phyloP scores from a whole-genome alignment of 176 grass and related monocot species.

The Metroxylon sagu region DNA sequence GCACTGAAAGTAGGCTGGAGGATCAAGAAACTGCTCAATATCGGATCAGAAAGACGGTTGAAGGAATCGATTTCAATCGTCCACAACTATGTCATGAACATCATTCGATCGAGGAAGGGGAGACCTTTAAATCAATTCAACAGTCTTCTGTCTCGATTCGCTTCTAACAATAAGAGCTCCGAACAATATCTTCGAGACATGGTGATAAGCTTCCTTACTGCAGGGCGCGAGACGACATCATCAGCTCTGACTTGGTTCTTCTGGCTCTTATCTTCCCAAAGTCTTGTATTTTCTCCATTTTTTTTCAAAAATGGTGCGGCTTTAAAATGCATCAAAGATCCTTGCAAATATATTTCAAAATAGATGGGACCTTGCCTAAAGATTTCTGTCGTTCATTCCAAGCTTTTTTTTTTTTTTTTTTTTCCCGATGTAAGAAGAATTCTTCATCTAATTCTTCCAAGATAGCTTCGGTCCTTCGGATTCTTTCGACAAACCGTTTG shows the following conservation, averaged over 20 bases:
- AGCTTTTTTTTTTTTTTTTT: too few relatives aligned
- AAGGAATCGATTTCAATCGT: constrained; percentile 24
- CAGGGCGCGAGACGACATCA: constrained; percentile 26
- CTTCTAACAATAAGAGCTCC: constrained; percentile 1
- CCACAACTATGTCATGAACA: constrained; percentile 29
- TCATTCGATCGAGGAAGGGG: constrained; percentile 28
- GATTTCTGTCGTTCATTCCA: too few relatives aligned
- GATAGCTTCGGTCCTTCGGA: too few relatives aligned
- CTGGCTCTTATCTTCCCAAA: constrained; percentile 21
- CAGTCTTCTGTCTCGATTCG: constrained; percentile 30
- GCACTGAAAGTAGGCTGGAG: constrained; percentile 20
- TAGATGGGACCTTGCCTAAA: too few relatives aligned
- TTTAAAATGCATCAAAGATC: too few relatives aligned
- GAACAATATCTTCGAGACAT: constrained; percentile 31
- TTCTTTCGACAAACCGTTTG: too few relatives aligned
- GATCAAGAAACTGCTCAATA: constrained; percentile 43
- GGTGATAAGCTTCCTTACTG: constrained; percentile 27
- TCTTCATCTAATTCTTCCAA: too few relatives aligned
- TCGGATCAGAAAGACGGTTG: constrained; percentile 25
- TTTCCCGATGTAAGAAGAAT: too few relatives aligned
- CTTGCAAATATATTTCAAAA: too few relatives aligned
- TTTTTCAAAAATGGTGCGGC: too few relatives aligned
- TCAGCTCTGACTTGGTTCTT: constrained; percentile 37
- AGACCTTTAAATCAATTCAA: constrained; percentile 10
- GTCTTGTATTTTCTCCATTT: too few relatives aligned